A percentile compares a stretch with the other conserved stretches of the same genome.
Conservation (phyloP, 345 rosid genomes). For the Brassica cretica region DNA sequence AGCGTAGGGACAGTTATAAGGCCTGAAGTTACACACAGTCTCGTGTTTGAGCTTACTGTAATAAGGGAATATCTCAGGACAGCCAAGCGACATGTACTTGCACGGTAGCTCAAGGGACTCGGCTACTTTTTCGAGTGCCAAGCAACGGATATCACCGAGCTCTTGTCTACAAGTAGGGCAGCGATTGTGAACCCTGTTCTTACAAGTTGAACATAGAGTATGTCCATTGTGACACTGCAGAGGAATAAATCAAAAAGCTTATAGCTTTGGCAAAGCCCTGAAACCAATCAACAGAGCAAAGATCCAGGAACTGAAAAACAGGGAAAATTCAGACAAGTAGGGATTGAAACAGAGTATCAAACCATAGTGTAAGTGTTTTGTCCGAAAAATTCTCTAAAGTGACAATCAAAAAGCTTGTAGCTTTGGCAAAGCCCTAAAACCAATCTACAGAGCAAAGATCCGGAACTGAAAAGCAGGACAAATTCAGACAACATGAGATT, state of each 20-base stretch:
- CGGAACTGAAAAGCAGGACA: neutral
- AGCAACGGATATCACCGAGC: constrained; percentile 93
- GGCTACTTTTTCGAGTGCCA: constrained; percentile 90
- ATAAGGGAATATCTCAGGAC: constrained; percentile 92
- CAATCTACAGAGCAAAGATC: neutral
- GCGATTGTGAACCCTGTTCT: constrained; percentile 81
- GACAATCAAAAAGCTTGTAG: neutral
- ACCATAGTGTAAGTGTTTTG: too few relatives aligned
- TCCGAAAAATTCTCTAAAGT: constrained; percentile 1
- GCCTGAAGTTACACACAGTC: constrained; percentile 82
- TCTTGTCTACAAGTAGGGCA: constrained; percentile 98
- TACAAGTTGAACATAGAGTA: constrained; percentile 93
- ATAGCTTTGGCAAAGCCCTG: too few relatives aligned
- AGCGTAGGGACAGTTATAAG: constrained; percentile 88
- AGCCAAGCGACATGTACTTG: constrained; percentile 75
- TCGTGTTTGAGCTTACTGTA: constrained; percentile 94
- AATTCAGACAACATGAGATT: neutral
- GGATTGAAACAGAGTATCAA: too few relatives aligned
- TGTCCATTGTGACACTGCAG: constrained; percentile 97
- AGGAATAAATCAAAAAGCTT: neutral
- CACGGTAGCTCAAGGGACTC: constrained; percentile 93
- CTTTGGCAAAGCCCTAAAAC: constrained; percentile 1
- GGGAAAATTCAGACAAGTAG: neutral
- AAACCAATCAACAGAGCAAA: neutral
- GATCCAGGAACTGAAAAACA: neutral